Conservation (phyloP, 1,139 yeast genomes). For the Candida sanyaensis region DNA sequence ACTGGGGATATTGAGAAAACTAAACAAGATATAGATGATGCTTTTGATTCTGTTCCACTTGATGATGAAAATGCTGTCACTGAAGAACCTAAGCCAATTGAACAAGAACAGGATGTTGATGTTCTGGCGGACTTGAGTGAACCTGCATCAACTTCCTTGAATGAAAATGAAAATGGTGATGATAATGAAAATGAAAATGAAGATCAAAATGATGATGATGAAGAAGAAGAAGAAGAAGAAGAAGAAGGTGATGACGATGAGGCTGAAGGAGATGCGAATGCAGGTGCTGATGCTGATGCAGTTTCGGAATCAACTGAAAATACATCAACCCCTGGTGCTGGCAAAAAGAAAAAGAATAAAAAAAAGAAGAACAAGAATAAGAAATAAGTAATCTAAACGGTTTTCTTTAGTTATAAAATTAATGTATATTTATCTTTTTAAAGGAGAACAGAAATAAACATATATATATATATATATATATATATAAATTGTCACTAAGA, state of each 20-base stretch:
- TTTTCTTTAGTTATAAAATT: background rate
- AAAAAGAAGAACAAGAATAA: constrained; percentile 16
- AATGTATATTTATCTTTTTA: constrained; percentile 3
- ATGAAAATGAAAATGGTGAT: background rate
- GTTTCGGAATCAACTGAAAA: constrained; percentile 11
- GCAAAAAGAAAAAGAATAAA: constrained; percentile 17
- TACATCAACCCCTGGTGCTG: background rate
- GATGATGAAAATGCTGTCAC: constrained; percentile 18
- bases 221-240: no score
- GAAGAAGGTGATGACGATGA: constrained; percentile 6
- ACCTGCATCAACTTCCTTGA: constrained; percentile 1
- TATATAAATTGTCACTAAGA: background rate
- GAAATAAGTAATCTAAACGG: constrained; percentile 1
- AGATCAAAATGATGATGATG: no score
- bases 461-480: no score
- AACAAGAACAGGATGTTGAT: constrained; percentile 10
- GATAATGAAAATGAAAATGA: constrained; percentile 3
- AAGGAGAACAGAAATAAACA: background rate
- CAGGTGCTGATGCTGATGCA: constrained; percentile 17
- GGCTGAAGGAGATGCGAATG: constrained; percentile 20
- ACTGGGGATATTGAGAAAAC: constrained; percentile 3
- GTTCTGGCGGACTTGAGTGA: constrained; percentile 8
- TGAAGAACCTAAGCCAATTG: background rate
- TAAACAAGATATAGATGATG: constrained; percentile 10
- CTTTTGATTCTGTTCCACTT: constrained; percentile 11